Evolutionary conservation across 2,329 filamentous ascomycete species (phyloP), one percentile per base, ranked within the genome.

Genomic region (Amauroascus verrucosus): DNA sequence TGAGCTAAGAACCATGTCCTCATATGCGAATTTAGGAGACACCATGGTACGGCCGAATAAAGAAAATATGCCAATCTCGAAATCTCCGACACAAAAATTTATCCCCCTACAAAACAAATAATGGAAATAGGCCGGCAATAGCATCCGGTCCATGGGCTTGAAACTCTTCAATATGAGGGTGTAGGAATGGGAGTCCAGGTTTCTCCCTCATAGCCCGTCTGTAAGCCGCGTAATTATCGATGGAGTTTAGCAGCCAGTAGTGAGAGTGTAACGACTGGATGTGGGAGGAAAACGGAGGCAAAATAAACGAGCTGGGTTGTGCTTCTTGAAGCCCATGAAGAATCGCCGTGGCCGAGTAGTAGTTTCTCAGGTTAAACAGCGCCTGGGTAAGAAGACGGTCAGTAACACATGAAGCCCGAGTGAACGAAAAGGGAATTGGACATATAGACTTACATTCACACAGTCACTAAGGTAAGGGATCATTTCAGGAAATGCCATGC

Each of bases 121-220:
- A 43, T 13, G 58, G 58, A 54, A 59, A 59, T 20, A 58, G 22
- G 9, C 38, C 47, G 38, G 38, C 32, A 33, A 59, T 53, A 20
- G 46, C 56, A 9, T 45, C 33, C 18, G 53, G 37, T 16, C 58
- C 58, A 14, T 40, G 24, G 9, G 33, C 18, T 28, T 46, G 54
- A 38, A 61, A 65, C 28, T 71, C 68, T 14, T 60, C 59, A 48
- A 69, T 54, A 59, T 72, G 69, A 1, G 69, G 68, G 4, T 65
- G 38, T 2, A 72, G 61, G 54, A 70, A 72, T 0, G 70, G 70
- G 20, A 71, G 63, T 3, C 69, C 70, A 0, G 67, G 68, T 6
- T 59, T 56, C 11, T 58, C 53, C 22, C 57, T 49, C 59, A 67
- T 69, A 16, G 63, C 60, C 28, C 65, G 61, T 30, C 67, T 66